Percentiles rank a stretch among this genome's conserved stretches.
phyloP scores from a whole-genome alignment of 1,284 basidiomycete genomes.

The Cutaneotrichosporon cutaneum region DNA sequence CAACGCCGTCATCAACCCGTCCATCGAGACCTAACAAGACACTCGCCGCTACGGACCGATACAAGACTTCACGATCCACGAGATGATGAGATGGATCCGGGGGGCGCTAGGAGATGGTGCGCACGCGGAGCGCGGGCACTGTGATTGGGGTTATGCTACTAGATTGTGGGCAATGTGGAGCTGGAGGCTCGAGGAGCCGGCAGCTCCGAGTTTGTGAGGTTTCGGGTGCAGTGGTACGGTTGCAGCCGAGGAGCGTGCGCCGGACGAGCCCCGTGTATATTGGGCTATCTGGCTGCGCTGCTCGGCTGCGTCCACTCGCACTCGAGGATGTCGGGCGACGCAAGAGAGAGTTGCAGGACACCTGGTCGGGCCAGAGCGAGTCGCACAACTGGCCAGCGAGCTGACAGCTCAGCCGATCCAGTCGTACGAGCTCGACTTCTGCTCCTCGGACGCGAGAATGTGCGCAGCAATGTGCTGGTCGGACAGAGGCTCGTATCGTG shows the following conservation, averaged over 20 bases:
- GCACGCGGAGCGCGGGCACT: background rate
- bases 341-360: background rate
- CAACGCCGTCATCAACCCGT: background rate
- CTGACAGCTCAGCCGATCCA: slow-evolving; percentile 7
- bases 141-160: background rate
- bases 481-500: slow-evolving; percentile 10
- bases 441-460: slow-evolving; percentile 20
- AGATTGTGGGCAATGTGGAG: background rate
- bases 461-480: slow-evolving; percentile 19
- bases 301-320: background rate
- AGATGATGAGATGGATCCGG: background rate
- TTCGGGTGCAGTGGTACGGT: background rate
- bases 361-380: background rate
- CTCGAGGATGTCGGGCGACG: background rate
- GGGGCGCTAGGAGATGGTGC: background rate
- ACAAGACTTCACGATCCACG: background rate
- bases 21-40: slow-evolving; percentile 1
- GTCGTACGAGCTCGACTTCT: slow-evolving; percentile 17
- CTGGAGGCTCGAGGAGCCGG: background rate
- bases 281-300: background rate
- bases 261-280: background rate
- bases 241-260: background rate
- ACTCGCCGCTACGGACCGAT: background rate
- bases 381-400: background rate
- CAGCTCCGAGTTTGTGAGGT: background rate